These are phyloP conservation scores for Aschersonia sp. DNA, from an alignment of 2,329 filamentous ascomycete species.

Conservation along the genomic window DNA sequence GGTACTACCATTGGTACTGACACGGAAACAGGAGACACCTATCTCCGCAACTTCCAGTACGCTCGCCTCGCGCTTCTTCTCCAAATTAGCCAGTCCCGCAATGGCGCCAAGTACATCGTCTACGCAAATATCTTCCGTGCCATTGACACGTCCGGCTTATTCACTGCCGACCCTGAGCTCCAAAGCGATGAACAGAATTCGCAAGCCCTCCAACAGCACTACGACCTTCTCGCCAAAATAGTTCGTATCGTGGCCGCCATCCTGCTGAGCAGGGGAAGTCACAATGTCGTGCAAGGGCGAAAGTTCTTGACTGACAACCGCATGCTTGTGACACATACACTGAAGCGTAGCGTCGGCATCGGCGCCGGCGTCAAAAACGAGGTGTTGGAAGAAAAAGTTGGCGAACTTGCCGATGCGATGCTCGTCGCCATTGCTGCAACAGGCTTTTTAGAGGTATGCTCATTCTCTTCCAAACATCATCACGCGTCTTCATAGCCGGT, in stretches of 20 bases:
- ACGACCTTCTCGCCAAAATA: slow-evolving; percentile 66
- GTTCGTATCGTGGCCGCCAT: slow-evolving; percentile 72
- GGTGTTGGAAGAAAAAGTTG: slow-evolving; percentile 44
- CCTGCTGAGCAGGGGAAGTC: slow-evolving; percentile 65
- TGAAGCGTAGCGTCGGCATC: slow-evolving; percentile 79
- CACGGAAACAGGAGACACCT: slow-evolving; percentile 19
- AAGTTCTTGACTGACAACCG: slow-evolving; percentile 73
- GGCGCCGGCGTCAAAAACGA: slow-evolving; percentile 29
- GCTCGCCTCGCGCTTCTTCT: slow-evolving; percentile 72
- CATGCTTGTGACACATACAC: slow-evolving; percentile 70
- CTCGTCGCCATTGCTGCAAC: slow-evolving; percentile 72
- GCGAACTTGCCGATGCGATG: slow-evolving; percentile 72
- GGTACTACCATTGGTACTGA: slow-evolving; percentile 1
- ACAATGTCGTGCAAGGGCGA: slow-evolving; percentile 69
- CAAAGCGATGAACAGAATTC: slow-evolving; percentile 62
- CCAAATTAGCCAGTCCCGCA: slow-evolving; percentile 67
- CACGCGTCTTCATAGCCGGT: too few species aligned
- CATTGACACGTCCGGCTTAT: slow-evolving; percentile 70
- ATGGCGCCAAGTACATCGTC: slow-evolving; percentile 76
- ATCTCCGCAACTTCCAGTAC: slow-evolving; percentile 40
- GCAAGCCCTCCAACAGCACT: slow-evolving; percentile 65
- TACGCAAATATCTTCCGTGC: slow-evolving; percentile 78
- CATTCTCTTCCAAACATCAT: not conserved
- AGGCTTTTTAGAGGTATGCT: slow-evolving; percentile 63
- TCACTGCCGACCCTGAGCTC: slow-evolving; percentile 81